Conservation (phyloP, 257 asterid species). For the Plantago major region DNA sequence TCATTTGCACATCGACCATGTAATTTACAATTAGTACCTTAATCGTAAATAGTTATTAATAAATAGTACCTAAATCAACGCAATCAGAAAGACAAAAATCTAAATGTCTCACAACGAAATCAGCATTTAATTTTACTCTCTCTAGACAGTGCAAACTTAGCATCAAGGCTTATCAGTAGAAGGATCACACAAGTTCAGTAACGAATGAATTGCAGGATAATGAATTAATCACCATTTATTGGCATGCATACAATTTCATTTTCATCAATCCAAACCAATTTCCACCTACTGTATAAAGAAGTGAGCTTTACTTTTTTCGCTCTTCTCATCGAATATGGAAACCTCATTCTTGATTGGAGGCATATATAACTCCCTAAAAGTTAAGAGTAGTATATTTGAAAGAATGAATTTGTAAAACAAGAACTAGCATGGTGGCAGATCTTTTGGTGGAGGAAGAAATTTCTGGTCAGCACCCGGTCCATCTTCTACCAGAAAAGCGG, state of each 20-base stretch:
- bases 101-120: too few relatives aligned
- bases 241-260: slow-evolving; percentile 10
- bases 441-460: slow-evolving; percentile 51
- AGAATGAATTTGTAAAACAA: background rate
- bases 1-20: too few relatives aligned
- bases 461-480: slow-evolving; percentile 48
- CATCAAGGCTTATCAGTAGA: too few relatives aligned
- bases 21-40: too few relatives aligned
- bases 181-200: too few relatives aligned
- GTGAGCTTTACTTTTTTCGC: background rate
- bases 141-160: too few relatives aligned
- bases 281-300: too few relatives aligned
- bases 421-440: slow-evolving; percentile 45
- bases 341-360: slow-evolving; percentile 18
- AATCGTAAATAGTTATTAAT: too few relatives aligned
- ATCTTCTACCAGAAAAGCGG: slow-evolving; percentile 53
- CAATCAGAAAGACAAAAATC: too few relatives aligned
- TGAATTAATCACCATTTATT: background rate
- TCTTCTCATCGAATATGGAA: slow-evolving; percentile 5
- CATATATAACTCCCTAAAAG: background rate
- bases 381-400: background rate
- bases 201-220: background rate
- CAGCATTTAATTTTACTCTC: too few relatives aligned
- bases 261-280: background rate
- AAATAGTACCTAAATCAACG: too few relatives aligned